phyloP scores from a whole-genome alignment of 768 basidiomycete species.

The Punctularia strigosozonata region DNA sequence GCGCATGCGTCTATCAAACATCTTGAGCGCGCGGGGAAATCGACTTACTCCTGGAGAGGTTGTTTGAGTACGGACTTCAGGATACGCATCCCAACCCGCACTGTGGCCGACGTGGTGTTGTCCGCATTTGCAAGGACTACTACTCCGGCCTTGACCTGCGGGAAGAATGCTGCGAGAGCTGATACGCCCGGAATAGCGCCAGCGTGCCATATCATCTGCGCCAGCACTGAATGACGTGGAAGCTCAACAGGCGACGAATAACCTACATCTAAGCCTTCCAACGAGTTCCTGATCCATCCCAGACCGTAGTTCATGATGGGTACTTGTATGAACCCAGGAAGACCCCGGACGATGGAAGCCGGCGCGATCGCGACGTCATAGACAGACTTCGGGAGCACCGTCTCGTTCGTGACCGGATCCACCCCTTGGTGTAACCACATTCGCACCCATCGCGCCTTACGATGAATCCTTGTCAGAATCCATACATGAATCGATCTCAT shows the following conservation, averaged over 20 bases:
- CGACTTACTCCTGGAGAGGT: too few species aligned
- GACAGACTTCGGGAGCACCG: conserved; percentile 20
- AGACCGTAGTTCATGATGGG: conserved; percentile 27
- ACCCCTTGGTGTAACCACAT: conserved; percentile 23
- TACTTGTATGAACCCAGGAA: conserved; percentile 4
- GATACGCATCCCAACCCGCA: too few species aligned
- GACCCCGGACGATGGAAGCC: conserved; percentile 16
- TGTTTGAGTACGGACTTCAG: too few species aligned
- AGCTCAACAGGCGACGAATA: not conserved
- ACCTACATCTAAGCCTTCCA: conserved; percentile 28
- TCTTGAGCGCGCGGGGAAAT: too few species aligned
- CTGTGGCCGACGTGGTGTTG: too few species aligned
- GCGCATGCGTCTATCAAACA: too few species aligned
- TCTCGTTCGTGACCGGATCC: conserved; percentile 16
- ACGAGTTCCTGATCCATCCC: conserved; percentile 29
- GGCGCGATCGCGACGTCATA: conserved; percentile 20
- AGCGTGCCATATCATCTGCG: conserved; percentile 21
- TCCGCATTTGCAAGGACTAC: conserved; percentile 14
- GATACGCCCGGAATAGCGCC: conserved; percentile 25
- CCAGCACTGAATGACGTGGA: too few species aligned
- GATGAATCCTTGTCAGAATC: too few species aligned
- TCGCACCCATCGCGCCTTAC: too few species aligned
- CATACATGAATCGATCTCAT: too few species aligned
- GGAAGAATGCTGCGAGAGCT: conserved; percentile 20
- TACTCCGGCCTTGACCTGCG: conserved; percentile 23